Percentiles rank a stretch among this genome's conserved stretches.
Evolutionary conservation across 225 moss, liverwort and hornwort genomes (phyloP).

Genomic region (Climacium dendroides): DNA sequence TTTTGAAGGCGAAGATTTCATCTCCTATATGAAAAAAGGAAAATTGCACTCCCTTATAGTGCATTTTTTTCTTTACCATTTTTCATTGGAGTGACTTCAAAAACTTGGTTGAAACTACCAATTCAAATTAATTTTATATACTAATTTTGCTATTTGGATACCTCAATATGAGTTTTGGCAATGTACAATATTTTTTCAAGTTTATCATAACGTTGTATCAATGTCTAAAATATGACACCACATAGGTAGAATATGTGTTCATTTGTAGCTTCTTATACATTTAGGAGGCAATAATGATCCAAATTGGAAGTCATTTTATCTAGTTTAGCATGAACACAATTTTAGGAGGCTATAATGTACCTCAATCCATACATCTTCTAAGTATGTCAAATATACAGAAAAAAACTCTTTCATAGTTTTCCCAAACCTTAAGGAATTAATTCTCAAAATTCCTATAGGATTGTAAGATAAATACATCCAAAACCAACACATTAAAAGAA

Average conservation of each 20-base stretch:
- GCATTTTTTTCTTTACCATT: neutral
- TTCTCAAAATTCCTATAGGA: neutral
- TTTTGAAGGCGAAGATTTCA: neutral
- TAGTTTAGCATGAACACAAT: rapidly evolving
- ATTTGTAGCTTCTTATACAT: neutral
- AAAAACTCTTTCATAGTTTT: neutral
- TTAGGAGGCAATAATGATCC: neutral
- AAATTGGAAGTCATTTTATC: neutral
- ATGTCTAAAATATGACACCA: neutral
- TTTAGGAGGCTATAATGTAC: rapidly evolving
- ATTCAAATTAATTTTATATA: neutral
- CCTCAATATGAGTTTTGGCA: neutral
- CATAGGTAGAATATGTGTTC: neutral
- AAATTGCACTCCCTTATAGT: neutral
- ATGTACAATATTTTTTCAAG: neutral
- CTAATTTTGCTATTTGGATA: too few species aligned
- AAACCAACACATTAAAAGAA: neutral
- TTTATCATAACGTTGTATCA: too few species aligned
- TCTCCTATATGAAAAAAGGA: neutral
- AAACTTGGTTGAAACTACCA: neutral
- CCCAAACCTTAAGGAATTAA: rapidly evolving
- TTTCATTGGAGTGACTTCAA: rapidly evolving
- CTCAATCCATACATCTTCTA: neutral
- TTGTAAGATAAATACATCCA: neutral
- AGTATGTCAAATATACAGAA: neutral